A percentile compares a stretch with the other conserved stretches of the same genome.
phyloP scores from a whole-genome alignment of 768 basidiomycete genomes.

The Candolleomyces aberdarensis region DNA sequence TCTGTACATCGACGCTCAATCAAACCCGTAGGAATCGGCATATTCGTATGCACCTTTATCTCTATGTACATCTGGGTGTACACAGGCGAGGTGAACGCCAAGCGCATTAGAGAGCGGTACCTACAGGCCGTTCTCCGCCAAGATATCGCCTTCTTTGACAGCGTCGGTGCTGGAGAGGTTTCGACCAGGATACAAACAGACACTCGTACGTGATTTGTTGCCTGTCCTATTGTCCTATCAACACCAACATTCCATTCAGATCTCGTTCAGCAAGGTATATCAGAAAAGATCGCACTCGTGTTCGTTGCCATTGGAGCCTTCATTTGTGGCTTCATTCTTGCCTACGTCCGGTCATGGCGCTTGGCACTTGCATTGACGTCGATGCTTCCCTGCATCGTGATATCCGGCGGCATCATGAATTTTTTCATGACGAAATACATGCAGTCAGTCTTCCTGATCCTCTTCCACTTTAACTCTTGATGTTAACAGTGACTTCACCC shows the following conservation, averaged over 20 bases:
- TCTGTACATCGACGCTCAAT: background rate
- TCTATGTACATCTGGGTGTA: constrained; percentile 74
- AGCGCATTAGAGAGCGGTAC: constrained; percentile 82
- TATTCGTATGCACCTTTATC: constrained; percentile 68
- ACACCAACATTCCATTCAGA: constrained; percentile 40
- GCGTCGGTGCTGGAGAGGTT: constrained; percentile 89
- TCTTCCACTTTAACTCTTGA: background rate
- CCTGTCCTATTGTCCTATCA: background rate
- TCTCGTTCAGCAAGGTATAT: constrained; percentile 86
- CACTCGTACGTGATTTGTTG: constrained; percentile 52
- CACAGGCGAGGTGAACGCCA: constrained; percentile 78
- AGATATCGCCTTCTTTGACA: constrained; percentile 87
- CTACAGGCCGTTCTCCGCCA: constrained; percentile 79
- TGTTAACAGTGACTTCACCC: background rate
- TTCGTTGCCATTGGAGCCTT: constrained; percentile 63
- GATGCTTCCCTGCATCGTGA: constrained; percentile 79
- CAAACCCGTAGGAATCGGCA: constrained; percentile 55
- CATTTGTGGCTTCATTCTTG: constrained; percentile 74
- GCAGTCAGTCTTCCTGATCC: constrained; percentile 47
- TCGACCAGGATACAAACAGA: constrained; percentile 90
- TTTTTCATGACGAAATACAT: constrained; percentile 59
- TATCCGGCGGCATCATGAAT: constrained; percentile 73
- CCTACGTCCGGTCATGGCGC: constrained; percentile 69
- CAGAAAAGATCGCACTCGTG: constrained; percentile 76
- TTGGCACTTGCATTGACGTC: constrained; percentile 80